These are phyloP conservation scores for Colletotrichum neosansevieriae DNA, from an alignment of 2,329 filamentous ascomycete species.

Conservation along the genomic window DNA sequence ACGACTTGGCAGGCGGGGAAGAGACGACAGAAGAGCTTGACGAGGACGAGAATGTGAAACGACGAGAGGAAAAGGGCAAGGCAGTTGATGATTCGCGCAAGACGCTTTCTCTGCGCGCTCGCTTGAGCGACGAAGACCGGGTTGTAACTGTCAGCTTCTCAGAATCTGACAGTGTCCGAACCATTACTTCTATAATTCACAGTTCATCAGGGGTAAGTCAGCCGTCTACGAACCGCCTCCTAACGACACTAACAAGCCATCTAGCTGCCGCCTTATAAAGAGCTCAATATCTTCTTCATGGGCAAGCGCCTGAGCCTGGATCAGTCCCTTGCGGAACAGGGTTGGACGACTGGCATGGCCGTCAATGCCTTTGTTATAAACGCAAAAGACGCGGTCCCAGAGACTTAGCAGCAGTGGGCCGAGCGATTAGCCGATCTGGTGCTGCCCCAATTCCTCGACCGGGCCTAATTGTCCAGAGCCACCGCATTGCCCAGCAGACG, in stretches of 20 bases:
- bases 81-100: slow-evolving; percentile 64
- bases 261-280: slow-evolving; percentile 69
- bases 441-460: too few species aligned
- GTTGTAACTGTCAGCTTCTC: slow-evolving; percentile 71
- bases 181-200: slow-evolving; percentile 71
- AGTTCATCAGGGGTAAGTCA: slow-evolving; percentile 72
- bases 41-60: slow-evolving; percentile 52
- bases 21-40: slow-evolving; percentile 45
- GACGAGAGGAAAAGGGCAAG: slow-evolving; percentile 71
- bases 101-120: slow-evolving; percentile 68
- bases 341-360: slow-evolving; percentile 81
- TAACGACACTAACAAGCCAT: neutral
- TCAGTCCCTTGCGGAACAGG: slow-evolving; percentile 73
- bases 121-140: slow-evolving; percentile 75
- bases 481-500: too few species aligned
- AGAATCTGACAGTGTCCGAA: slow-evolving; percentile 73
- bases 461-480: too few species aligned
- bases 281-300: slow-evolving; percentile 81
- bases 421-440: too few species aligned
- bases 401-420: too few species aligned
- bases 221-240: neutral
- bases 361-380: slow-evolving; percentile 77
- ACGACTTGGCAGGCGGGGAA: slow-evolving; percentile 57
- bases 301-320: slow-evolving; percentile 83
- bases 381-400: too few species aligned